Evolutionary conservation across 202 grass and related monocot species (phyloP).

Genomic region (Digitaria exilis): DNA sequence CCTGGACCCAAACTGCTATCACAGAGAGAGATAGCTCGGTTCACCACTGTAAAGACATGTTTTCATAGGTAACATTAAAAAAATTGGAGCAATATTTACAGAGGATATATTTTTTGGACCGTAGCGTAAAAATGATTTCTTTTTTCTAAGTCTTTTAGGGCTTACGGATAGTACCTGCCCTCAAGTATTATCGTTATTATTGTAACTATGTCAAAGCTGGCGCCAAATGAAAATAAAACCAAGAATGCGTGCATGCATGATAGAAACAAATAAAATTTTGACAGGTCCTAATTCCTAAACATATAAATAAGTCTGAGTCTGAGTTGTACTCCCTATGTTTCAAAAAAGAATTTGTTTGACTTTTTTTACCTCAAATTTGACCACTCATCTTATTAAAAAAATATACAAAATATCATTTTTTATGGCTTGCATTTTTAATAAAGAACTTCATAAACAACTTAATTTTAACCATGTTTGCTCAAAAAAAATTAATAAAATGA

Average conservation of each 20-base stretch:
- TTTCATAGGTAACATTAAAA: background rate
- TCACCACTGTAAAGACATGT: background rate
- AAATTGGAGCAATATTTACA: background rate
- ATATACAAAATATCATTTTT: too few species aligned
- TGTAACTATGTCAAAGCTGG: background rate
- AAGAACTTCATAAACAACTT: too few species aligned
- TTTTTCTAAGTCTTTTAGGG: background rate
- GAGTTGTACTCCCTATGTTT: too few species aligned
- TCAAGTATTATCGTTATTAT: background rate
- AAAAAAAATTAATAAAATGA: too few species aligned
- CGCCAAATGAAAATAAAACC: background rate
- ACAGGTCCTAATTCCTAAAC: too few species aligned
- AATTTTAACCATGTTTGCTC: too few species aligned
- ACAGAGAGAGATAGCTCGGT: background rate
- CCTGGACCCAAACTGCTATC: background rate
- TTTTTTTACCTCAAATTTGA: too few species aligned
- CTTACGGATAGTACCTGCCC: background rate
- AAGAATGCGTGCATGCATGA: background rate
- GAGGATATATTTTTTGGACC: background rate
- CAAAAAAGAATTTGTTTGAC: too few species aligned
- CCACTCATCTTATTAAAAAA: too few species aligned
- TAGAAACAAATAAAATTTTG: background rate
- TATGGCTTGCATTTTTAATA: too few species aligned
- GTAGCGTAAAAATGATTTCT: background rate
- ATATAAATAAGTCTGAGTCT: too few species aligned